Percentiles rank a stretch among this genome's conserved stretches.
phyloP scores from a whole-genome alignment of 169 alveolate genomes.

The Plasmodium coatneyi region DNA sequence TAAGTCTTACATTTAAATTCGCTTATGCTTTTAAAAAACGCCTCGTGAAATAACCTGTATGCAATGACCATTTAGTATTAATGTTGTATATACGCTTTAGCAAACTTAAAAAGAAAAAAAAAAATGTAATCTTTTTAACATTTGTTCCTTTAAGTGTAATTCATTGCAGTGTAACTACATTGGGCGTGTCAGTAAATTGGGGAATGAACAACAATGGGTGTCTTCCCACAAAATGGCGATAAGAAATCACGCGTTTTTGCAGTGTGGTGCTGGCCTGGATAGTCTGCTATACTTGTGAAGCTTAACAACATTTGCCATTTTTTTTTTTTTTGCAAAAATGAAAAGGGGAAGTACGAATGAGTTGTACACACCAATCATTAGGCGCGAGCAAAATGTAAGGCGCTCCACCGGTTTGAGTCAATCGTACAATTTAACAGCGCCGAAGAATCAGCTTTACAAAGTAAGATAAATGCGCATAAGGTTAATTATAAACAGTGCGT shows the following conservation, averaged over 20 bases:
- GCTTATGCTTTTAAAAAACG: background rate
- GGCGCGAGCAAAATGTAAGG: background rate
- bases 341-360: no score
- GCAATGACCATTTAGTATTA: background rate
- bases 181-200: background rate
- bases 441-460: background rate
- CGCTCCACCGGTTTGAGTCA: background rate
- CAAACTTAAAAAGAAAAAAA: background rate
- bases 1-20: background rate
- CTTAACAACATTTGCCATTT: background rate
- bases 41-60: background rate
- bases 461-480: background rate
- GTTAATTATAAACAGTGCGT: background rate
- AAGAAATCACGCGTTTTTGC: background rate
- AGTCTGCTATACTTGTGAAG: background rate
- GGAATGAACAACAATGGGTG: background rate
- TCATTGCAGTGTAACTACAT: background rate
- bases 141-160: background rate
- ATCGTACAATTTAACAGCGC: background rate
- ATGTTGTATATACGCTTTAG: background rate
- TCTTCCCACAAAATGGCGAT: background rate
- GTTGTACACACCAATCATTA: background rate
- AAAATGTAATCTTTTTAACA: background rate
- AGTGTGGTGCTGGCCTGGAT: background rate
- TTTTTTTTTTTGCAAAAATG: background rate